phyloP scores from a whole-genome alignment of 2,329 filamentous ascomycete genomes.

The Akanthomyces lecanii region DNA sequence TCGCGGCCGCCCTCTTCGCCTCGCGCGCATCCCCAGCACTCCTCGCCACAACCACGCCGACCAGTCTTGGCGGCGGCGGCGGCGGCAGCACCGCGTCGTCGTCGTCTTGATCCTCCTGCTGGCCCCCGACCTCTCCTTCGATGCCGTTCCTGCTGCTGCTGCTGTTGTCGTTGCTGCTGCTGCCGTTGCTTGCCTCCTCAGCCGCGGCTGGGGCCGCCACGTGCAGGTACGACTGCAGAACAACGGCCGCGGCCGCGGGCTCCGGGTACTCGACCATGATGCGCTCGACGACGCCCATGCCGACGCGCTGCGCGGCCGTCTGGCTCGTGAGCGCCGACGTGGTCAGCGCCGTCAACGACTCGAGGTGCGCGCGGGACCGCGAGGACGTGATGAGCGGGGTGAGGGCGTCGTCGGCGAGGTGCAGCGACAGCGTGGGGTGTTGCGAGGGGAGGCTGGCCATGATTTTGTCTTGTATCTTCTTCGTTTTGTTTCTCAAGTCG shows the following conservation, averaged over 20 bases:
- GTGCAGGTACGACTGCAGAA: constrained; percentile 45
- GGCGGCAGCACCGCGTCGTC: constrained; percentile 15
- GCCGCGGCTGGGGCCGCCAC: constrained; percentile 22
- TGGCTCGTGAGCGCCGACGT: constrained; percentile 50
- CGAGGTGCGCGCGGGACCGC: constrained; percentile 38
- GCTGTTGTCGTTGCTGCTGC: background rate
- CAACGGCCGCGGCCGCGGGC: constrained; percentile 32
- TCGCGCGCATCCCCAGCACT: constrained; percentile 44
- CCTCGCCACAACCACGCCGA: constrained; percentile 51
- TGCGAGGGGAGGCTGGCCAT: constrained; percentile 42
- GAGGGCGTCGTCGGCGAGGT: constrained; percentile 54
- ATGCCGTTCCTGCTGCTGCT: background rate
- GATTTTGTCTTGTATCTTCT: background rate
- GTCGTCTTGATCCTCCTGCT: background rate
- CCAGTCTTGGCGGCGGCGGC: constrained; percentile 42
- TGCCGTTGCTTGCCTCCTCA: background rate
- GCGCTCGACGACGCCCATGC: constrained; percentile 50
- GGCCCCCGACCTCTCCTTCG: background rate
- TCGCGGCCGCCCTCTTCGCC: constrained; percentile 48
- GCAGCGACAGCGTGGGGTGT: constrained; percentile 49
- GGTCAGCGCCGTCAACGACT: constrained; percentile 50
- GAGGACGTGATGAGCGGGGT: constrained; percentile 55
- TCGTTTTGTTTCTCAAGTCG: no score
- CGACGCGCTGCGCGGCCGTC: constrained; percentile 49
- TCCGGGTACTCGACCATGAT: constrained; percentile 55